Conservation (phyloP, 73 alveolate species). For the Uronychia binucleata region DNA sequence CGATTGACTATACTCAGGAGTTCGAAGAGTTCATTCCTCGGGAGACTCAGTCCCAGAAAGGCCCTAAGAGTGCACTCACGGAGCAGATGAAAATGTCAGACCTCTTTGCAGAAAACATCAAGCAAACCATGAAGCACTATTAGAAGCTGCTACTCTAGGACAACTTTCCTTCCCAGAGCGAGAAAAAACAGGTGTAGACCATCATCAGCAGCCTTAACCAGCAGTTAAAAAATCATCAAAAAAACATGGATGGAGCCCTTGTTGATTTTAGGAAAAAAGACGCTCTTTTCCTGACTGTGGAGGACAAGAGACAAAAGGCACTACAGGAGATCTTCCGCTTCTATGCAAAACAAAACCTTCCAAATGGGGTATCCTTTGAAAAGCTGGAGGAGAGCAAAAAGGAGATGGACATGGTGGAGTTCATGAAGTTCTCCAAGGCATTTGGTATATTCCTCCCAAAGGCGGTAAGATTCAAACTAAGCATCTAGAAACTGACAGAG, state of each 20-base stretch:
- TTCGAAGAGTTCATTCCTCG: neutral
- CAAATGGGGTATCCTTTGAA: neutral
- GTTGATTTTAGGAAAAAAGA: neutral
- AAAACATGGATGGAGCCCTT: neutral
- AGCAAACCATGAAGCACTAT: neutral
- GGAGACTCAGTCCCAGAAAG: neutral
- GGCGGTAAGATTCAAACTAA: neutral
- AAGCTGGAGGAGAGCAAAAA: neutral
- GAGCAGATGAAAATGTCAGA: neutral
- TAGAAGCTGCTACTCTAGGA: neutral
- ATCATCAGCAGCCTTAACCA: neutral
- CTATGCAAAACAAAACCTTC: neutral
- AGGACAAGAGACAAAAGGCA: neutral
- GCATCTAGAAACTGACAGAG: neutral
- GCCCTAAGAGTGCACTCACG: neutral
- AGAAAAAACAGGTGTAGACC: neutral
- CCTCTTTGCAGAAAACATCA: neutral
- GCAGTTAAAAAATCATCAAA: neutral
- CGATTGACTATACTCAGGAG: neutral
- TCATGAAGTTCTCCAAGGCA: neutral
- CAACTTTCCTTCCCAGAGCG: neutral
- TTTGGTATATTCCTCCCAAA: neutral
- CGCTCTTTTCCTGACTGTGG: neutral
- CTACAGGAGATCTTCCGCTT: neutral
- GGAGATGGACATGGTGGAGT: neutral